Percentiles rank a stretch among this genome's conserved stretches.
phyloP scores from a whole-genome alignment of 73 alveolate species.

The Paramecium primaurelia region DNA sequence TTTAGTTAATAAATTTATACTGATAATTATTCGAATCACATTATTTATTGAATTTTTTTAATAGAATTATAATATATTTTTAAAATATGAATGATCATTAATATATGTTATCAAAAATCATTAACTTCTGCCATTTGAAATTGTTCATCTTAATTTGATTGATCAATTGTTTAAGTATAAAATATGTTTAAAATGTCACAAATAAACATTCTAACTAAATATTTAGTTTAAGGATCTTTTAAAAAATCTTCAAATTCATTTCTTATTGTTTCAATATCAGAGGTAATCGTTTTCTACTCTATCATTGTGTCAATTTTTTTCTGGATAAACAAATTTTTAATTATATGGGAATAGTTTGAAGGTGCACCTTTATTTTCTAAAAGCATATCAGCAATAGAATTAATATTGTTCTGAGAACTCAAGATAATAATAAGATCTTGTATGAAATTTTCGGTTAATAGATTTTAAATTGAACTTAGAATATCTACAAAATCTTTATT shows the following conservation, averaged over 20 bases:
- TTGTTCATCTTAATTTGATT: neutral
- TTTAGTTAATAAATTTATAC: neutral
- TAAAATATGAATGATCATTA: neutral
- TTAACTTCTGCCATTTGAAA: neutral
- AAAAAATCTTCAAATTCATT: neutral
- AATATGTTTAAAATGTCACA: neutral
- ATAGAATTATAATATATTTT: neutral
- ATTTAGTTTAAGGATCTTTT: neutral
- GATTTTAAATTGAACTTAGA: neutral
- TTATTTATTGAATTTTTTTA: no score
- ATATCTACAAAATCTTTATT: neutral
- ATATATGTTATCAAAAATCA: neutral
- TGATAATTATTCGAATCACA: neutral
- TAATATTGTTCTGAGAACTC: neutral
- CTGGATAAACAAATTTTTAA: neutral
- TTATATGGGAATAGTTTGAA: neutral
- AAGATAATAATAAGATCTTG: neutral
- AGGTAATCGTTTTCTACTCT: neutral
- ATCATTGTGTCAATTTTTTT: neutral
- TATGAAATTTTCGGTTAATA: neutral
- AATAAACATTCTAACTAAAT: neutral
- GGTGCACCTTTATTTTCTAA: neutral
- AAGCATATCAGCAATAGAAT: neutral
- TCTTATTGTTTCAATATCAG: neutral
- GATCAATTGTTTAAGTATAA: neutral